These are phyloP conservation scores for Maudiozyma bulderi DNA, from an alignment of 805 yeast species.

Conservation along the genomic window DNA sequence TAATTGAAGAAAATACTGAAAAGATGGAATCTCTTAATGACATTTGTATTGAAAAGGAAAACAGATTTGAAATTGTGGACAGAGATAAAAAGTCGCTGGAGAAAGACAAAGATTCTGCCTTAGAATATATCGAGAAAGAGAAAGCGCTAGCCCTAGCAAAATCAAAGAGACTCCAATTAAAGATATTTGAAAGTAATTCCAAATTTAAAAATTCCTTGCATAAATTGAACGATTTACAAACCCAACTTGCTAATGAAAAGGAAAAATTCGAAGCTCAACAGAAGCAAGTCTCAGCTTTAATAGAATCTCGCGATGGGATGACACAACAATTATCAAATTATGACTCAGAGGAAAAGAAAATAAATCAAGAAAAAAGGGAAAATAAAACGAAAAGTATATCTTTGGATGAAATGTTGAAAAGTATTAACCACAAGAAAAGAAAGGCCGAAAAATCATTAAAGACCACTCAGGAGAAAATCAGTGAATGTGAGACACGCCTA, in stretches of 20 bases:
- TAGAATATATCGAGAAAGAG: conserved; percentile 55
- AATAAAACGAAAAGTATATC: conserved; percentile 54
- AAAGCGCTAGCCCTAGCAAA: conserved; percentile 45
- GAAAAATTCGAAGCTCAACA: conserved; percentile 33
- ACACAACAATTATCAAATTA: conserved; percentile 16
- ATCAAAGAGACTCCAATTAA: conserved; percentile 48
- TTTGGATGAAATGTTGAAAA: conserved; percentile 67
- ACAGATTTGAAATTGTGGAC: conserved; percentile 68
- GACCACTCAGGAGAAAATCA: conserved; percentile 36
- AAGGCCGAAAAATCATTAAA: conserved; percentile 49
- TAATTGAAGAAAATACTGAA: conserved; percentile 54
- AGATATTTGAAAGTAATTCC: conserved; percentile 33
- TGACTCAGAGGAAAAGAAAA: conserved; percentile 23
- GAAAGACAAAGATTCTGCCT: conserved; percentile 54
- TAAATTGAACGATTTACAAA: conserved; percentile 33
- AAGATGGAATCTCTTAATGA: conserved; percentile 71
- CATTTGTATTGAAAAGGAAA: conserved; percentile 69
- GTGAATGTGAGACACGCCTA: conserved; percentile 39
- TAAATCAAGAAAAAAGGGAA: conserved; percentile 21
- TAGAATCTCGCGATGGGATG: conserved; percentile 23
- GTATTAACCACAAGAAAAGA: conserved; percentile 45
- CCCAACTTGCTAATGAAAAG: conserved; percentile 36
- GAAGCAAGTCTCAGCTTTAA: conserved; percentile 29
- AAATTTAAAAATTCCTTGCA: conserved; percentile 33
- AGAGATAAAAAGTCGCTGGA: conserved; percentile 62